A percentile compares a stretch with the other conserved stretches of the same genome.
phyloP scores from a whole-genome alignment of 2,329 filamentous ascomycete species.

The Exophiala sideris region DNA sequence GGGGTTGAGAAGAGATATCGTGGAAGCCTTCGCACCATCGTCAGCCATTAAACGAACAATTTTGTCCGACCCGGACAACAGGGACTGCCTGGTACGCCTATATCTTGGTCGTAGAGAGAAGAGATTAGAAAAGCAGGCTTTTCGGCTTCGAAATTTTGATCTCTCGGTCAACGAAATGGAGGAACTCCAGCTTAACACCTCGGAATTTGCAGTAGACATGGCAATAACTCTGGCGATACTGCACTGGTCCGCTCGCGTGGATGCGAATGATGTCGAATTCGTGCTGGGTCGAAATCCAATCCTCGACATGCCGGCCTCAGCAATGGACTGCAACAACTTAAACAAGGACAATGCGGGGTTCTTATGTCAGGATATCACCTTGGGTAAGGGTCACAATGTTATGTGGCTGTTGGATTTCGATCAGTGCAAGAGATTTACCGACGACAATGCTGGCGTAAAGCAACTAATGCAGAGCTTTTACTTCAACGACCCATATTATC shows the following conservation, averaged over 20 bases:
- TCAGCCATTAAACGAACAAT: not conserved
- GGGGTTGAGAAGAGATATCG: not conserved
- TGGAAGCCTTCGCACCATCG: conserved; percentile 1
- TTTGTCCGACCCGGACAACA: conserved; percentile 30
- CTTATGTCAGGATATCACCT: not conserved
- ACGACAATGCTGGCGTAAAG: conserved; percentile 41
- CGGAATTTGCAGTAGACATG: conserved; percentile 44
- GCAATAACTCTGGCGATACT: conserved; percentile 51
- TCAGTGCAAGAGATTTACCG: conserved; percentile 36
- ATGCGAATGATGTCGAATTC: conserved; percentile 56
- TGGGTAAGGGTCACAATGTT: conserved; percentile 28
- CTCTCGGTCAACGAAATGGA: conserved; percentile 45
- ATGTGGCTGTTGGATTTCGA: conserved; percentile 53
- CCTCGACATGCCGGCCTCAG: conserved; percentile 4
- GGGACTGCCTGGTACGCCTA: conserved; percentile 50
- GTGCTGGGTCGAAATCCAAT: conserved; percentile 40
- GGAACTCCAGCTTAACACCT: conserved; percentile 36
- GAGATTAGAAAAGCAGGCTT: not conserved
- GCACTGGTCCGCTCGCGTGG: conserved; percentile 48
- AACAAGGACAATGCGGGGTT: not conserved
- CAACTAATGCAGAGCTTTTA: conserved; percentile 45
- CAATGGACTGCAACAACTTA: not conserved
- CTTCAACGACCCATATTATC: conserved; percentile 53
- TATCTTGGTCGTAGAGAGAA: conserved; percentile 44
- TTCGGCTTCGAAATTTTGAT: conserved; percentile 13